These are phyloP conservation scores for Xerocomus brunneocitrinus DNA, from an alignment of 768 basidiomycete species.

Conservation along the genomic window DNA sequence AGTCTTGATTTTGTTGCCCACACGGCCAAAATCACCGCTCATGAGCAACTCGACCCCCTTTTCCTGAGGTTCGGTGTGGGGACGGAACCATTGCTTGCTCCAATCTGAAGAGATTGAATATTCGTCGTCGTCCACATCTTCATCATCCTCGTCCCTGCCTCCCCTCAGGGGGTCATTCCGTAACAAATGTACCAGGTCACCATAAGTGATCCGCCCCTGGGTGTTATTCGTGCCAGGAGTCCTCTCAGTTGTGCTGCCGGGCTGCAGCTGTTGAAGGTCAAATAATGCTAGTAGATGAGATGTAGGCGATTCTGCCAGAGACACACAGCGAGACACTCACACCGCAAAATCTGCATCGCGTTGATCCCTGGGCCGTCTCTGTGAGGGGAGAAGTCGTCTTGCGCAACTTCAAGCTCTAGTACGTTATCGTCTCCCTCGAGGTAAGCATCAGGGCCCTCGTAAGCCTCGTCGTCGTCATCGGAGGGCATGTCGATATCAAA, in stretches of 20 bases:
- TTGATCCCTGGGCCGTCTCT: constrained; percentile 1
- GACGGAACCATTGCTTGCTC: constrained; percentile 32
- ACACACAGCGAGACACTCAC: constrained; percentile 14
- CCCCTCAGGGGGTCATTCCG: constrained; percentile 7
- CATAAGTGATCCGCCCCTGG: constrained; percentile 18
- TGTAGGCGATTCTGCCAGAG: constrained; percentile 1
- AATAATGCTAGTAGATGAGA: constrained; percentile 23
- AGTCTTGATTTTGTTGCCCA: constrained; percentile 46
- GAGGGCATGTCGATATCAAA: constrained; percentile 13
- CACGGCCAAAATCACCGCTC: constrained; percentile 76
- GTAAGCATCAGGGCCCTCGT: constrained; percentile 33
- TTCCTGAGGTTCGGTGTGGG: constrained; percentile 54
- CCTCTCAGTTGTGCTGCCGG: constrained; percentile 10
- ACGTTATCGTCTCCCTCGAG: constrained; percentile 33
- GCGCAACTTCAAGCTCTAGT: constrained; percentile 31
- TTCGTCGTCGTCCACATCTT: constrained; percentile 36
- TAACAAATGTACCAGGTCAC: constrained; percentile 24
- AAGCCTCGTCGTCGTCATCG: constrained; percentile 33
- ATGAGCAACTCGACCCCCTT: constrained; percentile 62
- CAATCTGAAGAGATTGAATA: constrained; percentile 21
- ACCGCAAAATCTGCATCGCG: constrained; percentile 28
- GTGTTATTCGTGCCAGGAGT: not conserved
- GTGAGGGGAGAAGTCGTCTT: constrained; percentile 15
- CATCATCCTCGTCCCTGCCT: constrained; percentile 39
- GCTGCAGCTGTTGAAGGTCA: constrained; percentile 24